Base-by-base conservation (phyloP, 208 protist species). In the Kentomonas sorsogonicus region DNA sequence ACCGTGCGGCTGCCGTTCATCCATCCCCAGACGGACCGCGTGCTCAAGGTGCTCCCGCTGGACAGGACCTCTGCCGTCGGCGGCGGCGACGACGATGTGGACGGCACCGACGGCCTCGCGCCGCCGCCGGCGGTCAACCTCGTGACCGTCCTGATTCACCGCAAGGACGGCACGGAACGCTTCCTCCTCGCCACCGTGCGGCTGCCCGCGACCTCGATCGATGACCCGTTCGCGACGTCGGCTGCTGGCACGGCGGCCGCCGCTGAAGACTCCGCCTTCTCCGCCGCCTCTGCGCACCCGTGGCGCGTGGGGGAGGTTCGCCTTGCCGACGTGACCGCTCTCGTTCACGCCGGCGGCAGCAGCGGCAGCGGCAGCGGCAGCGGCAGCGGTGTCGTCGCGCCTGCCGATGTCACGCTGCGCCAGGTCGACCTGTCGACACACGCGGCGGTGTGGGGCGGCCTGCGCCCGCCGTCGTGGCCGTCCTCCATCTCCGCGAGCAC, bases 1-100 rank as follows among this genome's bases (percentile, higher is more conserved):
- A 54, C 70, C 25, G 60, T 51, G 27, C 31, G 40, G 39, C 46
- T 91, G 66, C 83, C 83, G 9, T 91, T 91, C 58, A 16, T 87
- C 18, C 36, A 67, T n/a, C 31, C 67, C 23, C 30, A 46, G 2
- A 59, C 60, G 0, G 83, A 91, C 48, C 63, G 29, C 4, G 74
- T 91, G 30, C 48, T 87, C n/a, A 48, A 43, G 18, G 48, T 86
- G 43, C 53, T 44, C 9, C 0, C 57, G 4, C 31, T 60, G 5
- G n/a, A n/a, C n/a, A n/a, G n/a, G n/a, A n/a, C n/a, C n/a, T n/a
- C 45, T 4, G 30, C 53, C 22, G 26, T 63, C 23, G 45, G 52
- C 10, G 66, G 45, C 29, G 9, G 39, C 39, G 53, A 31, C n/a
- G 23, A 3, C n/a, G n/a, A n/a, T n/a, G n/a, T n/a, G n/a, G n/a